A percentile compares a stretch with the other conserved stretches of the same genome.
Conservation (phyloP, 73 alveolate genomes). For the Diophrys appendiculata region DNA sequence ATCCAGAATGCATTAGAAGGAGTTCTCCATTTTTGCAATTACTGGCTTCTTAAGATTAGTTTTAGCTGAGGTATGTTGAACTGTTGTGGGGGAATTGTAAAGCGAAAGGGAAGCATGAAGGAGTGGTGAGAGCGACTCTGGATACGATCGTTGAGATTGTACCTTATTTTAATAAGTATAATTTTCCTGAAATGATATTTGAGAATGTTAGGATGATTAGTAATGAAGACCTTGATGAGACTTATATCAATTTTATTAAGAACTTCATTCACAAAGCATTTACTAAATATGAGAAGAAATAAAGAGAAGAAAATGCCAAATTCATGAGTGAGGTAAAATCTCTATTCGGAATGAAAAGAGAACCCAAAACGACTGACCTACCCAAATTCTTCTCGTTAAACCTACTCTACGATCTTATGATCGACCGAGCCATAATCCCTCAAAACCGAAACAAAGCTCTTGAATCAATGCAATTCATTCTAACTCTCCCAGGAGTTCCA, state of each 20-base stretch:
- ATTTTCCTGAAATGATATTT: not conserved
- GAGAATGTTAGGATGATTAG: not conserved
- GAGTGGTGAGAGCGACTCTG: conserved; percentile 43
- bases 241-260: not conserved
- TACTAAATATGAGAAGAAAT: not conserved
- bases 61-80: conserved; percentile 26
- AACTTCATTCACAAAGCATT: not conserved
- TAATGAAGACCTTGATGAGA: not conserved
- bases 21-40: conserved; percentile 20
- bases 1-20: conserved; percentile 48
- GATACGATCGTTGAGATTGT: not conserved
- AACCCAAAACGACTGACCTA: not conserved
- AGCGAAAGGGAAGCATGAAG: conserved; percentile 41
- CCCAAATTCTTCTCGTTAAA: not conserved
- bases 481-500: not conserved
- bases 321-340: not conserved
- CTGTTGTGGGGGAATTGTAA: conserved; percentile 50
- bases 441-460: not conserved
- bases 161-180: no score
- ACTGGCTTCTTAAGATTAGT: conserved; percentile 27
- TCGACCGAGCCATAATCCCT: not conserved
- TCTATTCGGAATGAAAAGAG: not conserved
- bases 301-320: not conserved
- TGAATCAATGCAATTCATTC: not conserved
- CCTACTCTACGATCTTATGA: not conserved